phyloP scores from a whole-genome alignment of 257 asterid genomes.

The Misopates orontium region DNA sequence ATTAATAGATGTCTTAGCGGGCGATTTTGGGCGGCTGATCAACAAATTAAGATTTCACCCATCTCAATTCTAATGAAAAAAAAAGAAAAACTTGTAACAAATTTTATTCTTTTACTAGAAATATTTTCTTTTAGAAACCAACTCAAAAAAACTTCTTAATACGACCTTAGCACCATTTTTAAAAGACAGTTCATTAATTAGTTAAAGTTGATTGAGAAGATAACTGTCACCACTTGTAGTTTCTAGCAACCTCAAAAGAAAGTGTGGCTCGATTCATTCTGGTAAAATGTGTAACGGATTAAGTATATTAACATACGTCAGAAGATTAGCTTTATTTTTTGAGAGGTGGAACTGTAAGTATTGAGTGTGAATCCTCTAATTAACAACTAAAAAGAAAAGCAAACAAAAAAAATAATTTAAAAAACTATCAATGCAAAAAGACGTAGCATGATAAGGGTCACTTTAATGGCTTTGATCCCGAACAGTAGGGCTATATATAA shows the following conservation, averaged over 20 bases:
- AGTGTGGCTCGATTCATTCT: not conserved
- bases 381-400: not conserved
- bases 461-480: conserved; percentile 50
- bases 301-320: not conserved
- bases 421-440: conserved; percentile 42
- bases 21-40: no score
- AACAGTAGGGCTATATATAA: conserved; percentile 39
- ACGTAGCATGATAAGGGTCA: conserved; percentile 48
- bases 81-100: no score
- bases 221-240: no score
- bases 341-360: not conserved
- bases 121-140: no score
- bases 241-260: not conserved
- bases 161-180: no score
- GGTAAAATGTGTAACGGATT: not conserved
- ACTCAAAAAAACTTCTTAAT: no score
- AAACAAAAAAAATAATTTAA: conserved; percentile 26
- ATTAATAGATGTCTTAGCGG: no score
- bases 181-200: no score
- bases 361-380: conserved; percentile 23
- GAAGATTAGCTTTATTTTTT: not conserved
- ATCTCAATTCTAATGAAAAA: no score
- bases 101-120: no score
- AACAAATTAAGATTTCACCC: no score
- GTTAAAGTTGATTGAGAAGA: no score